Conservation (phyloP, 106 monocot species). For the Iris macrosiphon region DNA sequence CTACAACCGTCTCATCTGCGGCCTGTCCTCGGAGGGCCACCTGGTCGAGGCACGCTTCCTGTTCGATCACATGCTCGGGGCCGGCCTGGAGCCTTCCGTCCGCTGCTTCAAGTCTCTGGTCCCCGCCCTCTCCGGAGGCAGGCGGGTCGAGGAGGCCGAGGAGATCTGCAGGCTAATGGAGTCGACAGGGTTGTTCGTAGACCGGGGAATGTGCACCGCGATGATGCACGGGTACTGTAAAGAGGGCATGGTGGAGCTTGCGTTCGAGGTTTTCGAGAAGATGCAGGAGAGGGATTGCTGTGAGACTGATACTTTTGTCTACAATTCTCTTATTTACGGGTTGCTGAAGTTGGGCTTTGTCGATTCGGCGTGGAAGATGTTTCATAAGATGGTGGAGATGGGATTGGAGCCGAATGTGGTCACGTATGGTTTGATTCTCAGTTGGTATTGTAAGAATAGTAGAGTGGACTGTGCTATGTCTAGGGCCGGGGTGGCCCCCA, state of each 20-base stretch:
- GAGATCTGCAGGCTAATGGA: constrained; percentile 3
- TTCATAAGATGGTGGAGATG: constrained; percentile 22
- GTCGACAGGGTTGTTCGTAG: neutral
- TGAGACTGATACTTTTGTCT: constrained; percentile 28
- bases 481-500: constrained; percentile 6
- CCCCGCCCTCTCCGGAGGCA: neutral
- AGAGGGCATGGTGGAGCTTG: constrained; percentile 6
- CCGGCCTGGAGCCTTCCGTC: neutral
- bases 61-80: constrained; percentile 6
- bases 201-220: constrained; percentile 2
- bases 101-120: constrained; percentile 4
- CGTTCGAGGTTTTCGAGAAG: constrained; percentile 3
- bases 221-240: constrained; percentile 4
- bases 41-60: constrained; percentile 7
- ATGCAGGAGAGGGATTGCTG: neutral
- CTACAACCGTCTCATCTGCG: constrained; percentile 3
- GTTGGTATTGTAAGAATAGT: constrained; percentile 28
- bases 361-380: constrained; percentile 22
- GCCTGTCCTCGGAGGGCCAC: neutral
- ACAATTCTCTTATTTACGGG: constrained; percentile 29
- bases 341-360: constrained; percentile 23
- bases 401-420: constrained; percentile 22
- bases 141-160: constrained; percentile 5
- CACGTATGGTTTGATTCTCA: constrained; percentile 28
- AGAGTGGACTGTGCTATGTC: constrained; percentile 22